These are phyloP conservation scores for Aspergillus hancockii DNA, from an alignment of 495 filamentous ascomycete genomes.

Conservation along the genomic window DNA sequence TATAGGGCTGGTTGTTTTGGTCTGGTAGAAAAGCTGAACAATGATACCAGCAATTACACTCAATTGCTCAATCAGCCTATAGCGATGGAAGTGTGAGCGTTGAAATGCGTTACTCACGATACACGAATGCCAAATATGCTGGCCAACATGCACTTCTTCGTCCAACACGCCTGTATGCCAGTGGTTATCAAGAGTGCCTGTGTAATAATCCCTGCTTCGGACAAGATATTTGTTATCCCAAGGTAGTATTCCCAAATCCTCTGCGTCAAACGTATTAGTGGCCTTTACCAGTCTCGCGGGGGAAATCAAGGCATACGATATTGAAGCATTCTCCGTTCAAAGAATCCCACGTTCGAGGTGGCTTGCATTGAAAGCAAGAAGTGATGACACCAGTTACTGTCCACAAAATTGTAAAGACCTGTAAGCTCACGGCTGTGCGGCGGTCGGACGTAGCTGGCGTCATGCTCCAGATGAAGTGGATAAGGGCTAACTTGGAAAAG, in stretches of 20 bases:
- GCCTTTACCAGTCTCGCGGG: background rate
- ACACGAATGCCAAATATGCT: slow-evolving; percentile 37
- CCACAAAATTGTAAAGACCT: slow-evolving; percentile 34
- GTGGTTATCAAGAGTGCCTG: slow-evolving; percentile 39
- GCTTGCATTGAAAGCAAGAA: slow-evolving; percentile 43
- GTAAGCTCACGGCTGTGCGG: slow-evolving; percentile 22
- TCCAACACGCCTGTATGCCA: slow-evolving; percentile 32
- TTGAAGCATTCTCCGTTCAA: slow-evolving; percentile 36
- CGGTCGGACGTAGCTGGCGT: slow-evolving; percentile 24
- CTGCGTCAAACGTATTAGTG: slow-evolving; percentile 22
- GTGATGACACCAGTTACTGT: slow-evolving; percentile 32
- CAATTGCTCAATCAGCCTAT: background rate
- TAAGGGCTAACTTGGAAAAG: slow-evolving; percentile 36
- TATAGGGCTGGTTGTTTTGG: slow-evolving; percentile 9
- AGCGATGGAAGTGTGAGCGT: background rate
- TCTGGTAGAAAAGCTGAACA: slow-evolving; percentile 34
- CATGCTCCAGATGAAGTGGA: slow-evolving; percentile 27
- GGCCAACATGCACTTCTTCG: slow-evolving; percentile 30
- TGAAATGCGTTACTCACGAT: slow-evolving; percentile 28
- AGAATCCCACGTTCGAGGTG: slow-evolving; percentile 40
- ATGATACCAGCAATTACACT: slow-evolving; percentile 37
- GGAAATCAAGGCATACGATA: slow-evolving; percentile 23
- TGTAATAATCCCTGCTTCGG: slow-evolving; percentile 39
- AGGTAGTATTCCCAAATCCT: slow-evolving; percentile 43
- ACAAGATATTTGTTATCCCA: slow-evolving; percentile 42